Base-by-base conservation (phyloP, 2,329 filamentous ascomycete species). In the Sclerotinia subarctica region DNA sequence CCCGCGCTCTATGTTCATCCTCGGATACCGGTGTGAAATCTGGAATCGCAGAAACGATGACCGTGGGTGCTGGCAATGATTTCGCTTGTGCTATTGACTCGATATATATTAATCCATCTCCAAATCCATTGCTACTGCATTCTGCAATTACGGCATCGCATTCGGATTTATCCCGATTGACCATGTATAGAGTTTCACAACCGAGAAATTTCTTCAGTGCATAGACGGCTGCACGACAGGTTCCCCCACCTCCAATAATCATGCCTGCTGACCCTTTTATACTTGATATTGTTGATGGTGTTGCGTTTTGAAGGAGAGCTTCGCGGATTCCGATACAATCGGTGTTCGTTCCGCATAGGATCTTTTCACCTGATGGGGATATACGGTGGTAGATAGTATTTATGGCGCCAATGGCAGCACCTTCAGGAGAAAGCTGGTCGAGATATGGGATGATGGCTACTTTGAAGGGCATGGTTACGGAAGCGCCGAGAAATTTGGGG, bases 381-480 rank as follows among this genome's bases (percentile, higher is more conserved):
- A 10, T 67, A 29, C 85, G 82, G 58, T 91, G 77, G 80, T 90
- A 94, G 64, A 94, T 84, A 0, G 91, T 95, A 81, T 95, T 94
- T 78, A 90, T 89, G 63, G 91, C 91, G 59, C 91, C 91, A 29
- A 93, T 89, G 47, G 89, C 87, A 62, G 85, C 84, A 72, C 87
- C 91, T 78, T 93, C 90, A 29, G 87, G 84, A 8, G 90, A 93
- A 49, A 94, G 81, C 66, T 88, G 86, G 75, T 94, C 91, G 11
- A 94, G 84, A 73, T 92, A 83, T 0, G 86, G 83, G 69, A 94
- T 86, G 76, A 94, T 92, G 73, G 87, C 83, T 35, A 94, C 86
- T 78, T 95, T 94, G 82, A 92, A 88, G 0, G 92, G 92, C 91
- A 94, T 95, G 26, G 91, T 94, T 49, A 94, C 88, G 4, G 89